These are phyloP conservation scores for Boletus huronensis DNA, from an alignment of 768 basidiomycete species.

Conservation along the genomic window DNA sequence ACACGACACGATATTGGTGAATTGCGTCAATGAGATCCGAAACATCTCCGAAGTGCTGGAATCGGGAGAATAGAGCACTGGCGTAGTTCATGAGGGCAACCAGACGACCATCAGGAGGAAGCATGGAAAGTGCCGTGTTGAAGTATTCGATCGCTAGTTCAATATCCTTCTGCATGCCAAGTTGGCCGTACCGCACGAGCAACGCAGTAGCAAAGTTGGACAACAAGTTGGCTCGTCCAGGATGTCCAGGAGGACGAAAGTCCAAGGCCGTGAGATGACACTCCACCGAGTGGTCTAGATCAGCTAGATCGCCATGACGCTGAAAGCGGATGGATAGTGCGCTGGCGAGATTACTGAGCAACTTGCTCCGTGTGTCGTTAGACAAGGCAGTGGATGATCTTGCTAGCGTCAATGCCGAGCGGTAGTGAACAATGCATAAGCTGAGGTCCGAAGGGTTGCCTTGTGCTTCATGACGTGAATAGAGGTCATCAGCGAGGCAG, in stretches of 20 bases:
- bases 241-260: conserved; percentile 26
- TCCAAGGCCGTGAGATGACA: conserved; percentile 26
- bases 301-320: conserved; percentile 23
- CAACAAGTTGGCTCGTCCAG: conserved; percentile 22
- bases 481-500: conserved; percentile 24
- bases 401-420: conserved; percentile 25
- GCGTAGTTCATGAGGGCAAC: conserved; percentile 29
- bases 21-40: conserved; percentile 25
- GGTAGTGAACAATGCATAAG: conserved; percentile 25
- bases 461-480: conserved; percentile 21
- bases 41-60: conserved; percentile 18
- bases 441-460: conserved; percentile 24
- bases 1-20: conserved; percentile 19
- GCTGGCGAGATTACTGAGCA: conserved; percentile 29
- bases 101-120: conserved; percentile 19
- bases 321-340: conserved; percentile 27
- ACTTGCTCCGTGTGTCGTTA: conserved; percentile 21
- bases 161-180: conserved; percentile 23
- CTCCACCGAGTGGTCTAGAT: conserved; percentile 28
- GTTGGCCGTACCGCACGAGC: conserved; percentile 26
- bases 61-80: conserved; percentile 28
- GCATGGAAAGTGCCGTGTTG: conserved; percentile 16
- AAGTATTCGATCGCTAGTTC: conserved; percentile 30
- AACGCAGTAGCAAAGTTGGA: conserved; percentile 30
- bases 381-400: conserved; percentile 16